Evolutionary conservation across 352 stramenopile species (phyloP).

Genomic region (Pythium aquatile): DNA sequence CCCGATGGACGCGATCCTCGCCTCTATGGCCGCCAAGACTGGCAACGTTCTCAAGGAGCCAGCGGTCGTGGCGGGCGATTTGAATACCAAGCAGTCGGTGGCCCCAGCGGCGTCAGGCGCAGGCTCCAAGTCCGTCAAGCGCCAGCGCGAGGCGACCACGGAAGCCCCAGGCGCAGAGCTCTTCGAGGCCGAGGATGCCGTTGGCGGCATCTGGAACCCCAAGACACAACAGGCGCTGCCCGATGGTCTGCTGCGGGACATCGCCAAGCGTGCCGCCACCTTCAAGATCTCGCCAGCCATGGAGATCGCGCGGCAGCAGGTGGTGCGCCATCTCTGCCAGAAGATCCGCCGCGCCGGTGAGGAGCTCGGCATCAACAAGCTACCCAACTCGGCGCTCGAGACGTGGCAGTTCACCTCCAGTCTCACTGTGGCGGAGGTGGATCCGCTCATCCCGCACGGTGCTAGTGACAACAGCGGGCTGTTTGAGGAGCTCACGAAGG

Average conservation of each 20-base stretch:
- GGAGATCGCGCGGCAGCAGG: constrained; percentile 72
- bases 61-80: background rate
- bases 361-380: constrained; percentile 71
- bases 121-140: constrained; percentile 16
- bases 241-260: constrained; percentile 19
- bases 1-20: constrained; percentile 72
- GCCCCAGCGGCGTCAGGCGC: background rate
- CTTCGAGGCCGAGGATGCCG: constrained; percentile 1
- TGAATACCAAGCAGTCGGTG: background rate
- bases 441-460: constrained; percentile 72
- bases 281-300: constrained; percentile 40
- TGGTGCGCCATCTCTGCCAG: constrained; percentile 58
- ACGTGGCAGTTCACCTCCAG: constrained; percentile 83
- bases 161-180: background rate
- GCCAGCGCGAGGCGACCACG: constrained; percentile 17
- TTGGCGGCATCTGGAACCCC: constrained; percentile 29
- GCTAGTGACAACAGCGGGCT: constrained; percentile 69
- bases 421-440: constrained; percentile 66
- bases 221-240: constrained; percentile 21
- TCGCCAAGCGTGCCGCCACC: constrained; percentile 17
- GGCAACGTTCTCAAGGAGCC: constrained; percentile 48
- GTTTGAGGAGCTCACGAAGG: constrained; percentile 70
- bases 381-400: constrained; percentile 83
- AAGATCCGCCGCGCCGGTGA: constrained; percentile 68
- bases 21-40: constrained; percentile 75